These are phyloP conservation scores for California macrophylla DNA, from an alignment of 441 rosid species.

Conservation along the genomic window DNA sequence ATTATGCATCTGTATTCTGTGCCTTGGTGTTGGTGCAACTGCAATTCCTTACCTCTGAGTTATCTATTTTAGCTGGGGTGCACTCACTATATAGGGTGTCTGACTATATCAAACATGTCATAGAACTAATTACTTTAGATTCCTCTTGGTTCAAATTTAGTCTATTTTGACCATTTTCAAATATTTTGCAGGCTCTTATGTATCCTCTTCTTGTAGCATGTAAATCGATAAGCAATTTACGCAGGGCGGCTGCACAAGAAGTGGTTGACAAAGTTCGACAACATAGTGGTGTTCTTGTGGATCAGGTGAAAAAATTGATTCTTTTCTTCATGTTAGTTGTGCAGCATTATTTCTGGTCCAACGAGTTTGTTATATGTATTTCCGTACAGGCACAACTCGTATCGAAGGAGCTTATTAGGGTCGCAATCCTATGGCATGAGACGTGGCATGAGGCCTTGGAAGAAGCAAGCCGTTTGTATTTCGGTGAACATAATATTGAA, in stretches of 20 bases:
- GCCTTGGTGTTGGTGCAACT: background rate
- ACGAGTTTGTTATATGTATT: conserved; percentile 3
- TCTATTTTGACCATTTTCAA: background rate
- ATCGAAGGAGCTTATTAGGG: conserved; percentile 85
- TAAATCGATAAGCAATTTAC: conserved; percentile 89
- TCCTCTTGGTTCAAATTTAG: background rate
- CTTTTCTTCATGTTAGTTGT: conserved; percentile 2
- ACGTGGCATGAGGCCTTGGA: conserved; percentile 95
- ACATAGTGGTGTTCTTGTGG: conserved; percentile 89
- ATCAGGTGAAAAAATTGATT: conserved; percentile 47
- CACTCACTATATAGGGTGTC: background rate
- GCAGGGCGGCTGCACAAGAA: conserved; percentile 94
- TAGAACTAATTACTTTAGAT: background rate
- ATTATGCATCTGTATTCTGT: conserved; percentile 2
- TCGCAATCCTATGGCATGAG: conserved; percentile 99
- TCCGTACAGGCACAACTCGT: conserved; percentile 81
- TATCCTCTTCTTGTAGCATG: conserved; percentile 99
- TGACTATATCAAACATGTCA: background rate
- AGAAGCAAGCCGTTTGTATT: conserved; percentile 99
- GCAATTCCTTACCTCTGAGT: background rate
- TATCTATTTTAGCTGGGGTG: background rate
- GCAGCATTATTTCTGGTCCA: conserved; percentile 12
- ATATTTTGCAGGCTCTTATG: conserved; percentile 84
- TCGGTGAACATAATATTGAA: conserved; percentile 97
- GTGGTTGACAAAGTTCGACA: conserved; percentile 96